phyloP scores from a whole-genome alignment of 371 early-diverging fungal species.

The Entomophthora muscae region DNA sequence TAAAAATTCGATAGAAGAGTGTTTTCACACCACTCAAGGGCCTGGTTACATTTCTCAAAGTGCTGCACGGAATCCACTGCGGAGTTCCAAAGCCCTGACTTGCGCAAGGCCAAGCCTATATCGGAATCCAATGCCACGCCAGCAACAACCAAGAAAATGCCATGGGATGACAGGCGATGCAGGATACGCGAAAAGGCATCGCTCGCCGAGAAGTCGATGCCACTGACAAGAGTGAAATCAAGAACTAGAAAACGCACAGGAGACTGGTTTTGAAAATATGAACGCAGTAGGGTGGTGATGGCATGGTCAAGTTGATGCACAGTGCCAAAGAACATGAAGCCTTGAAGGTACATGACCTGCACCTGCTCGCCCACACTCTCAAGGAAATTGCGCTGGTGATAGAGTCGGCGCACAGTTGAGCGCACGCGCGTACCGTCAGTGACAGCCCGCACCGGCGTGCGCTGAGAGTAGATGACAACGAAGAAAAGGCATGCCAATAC shows the following conservation, averaged over 20 bases:
- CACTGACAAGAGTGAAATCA: constrained; percentile 73
- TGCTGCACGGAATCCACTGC: constrained; percentile 26
- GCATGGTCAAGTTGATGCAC: constrained; percentile 67
- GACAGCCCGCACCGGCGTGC: constrained; percentile 55
- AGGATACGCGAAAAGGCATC: constrained; percentile 84
- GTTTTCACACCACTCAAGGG: constrained; percentile 93
- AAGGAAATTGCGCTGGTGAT: constrained; percentile 71
- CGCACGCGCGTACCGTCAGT: constrained; percentile 63
- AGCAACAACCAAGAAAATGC: constrained; percentile 72
- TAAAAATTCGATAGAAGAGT: constrained; percentile 26
- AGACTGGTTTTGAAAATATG: constrained; percentile 7
- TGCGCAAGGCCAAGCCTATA: constrained; percentile 48
- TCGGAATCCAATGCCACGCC: constrained; percentile 44
- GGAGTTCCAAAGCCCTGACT: constrained; percentile 52
- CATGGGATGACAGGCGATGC: constrained; percentile 40
- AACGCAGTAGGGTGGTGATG: constrained; percentile 41
- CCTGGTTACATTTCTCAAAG: constrained; percentile 63
- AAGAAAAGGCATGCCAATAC: constrained; percentile 86
- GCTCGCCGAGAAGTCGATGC: constrained; percentile 87
- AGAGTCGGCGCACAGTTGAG: constrained; percentile 74
- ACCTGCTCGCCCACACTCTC: constrained; percentile 70
- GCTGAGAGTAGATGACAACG: constrained; percentile 65
- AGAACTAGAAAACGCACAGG: constrained; percentile 70
- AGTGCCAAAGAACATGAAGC: constrained; percentile 89
- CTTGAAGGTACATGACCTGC: constrained; percentile 73